Base-by-base conservation (phyloP, 805 yeast genomes). In the Metschnikowia drakensbergensis region DNA sequence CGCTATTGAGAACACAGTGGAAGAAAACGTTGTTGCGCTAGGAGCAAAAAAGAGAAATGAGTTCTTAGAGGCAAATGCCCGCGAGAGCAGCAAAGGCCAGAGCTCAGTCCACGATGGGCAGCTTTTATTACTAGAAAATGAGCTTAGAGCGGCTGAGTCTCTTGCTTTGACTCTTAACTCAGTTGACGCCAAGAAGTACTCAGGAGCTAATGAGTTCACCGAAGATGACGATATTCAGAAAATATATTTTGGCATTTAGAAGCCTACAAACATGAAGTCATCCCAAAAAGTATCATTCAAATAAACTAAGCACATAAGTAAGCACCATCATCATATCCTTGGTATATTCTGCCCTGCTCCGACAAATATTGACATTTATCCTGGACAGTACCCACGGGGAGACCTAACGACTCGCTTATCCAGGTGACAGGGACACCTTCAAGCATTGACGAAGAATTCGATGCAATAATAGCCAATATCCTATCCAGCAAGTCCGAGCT, bases 1-100 rank as follows among this genome's bases (percentile, higher is more conserved):
- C 69, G 83, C 86, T 25, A 85, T 91, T 48, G 80, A 79, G 48
- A 83, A 84, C 36, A 82, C 96, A 0, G 96, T 94, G 11, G 99
- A 94, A 64, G 96, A 92, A 61, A 84, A 88, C 39, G 87, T 94
- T 40, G 79, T 88, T 31, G 66, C 80, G n/a, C 63, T 86, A 46
- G 77, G 89, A 0, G 81, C 90, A 0, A 75, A 79, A 50, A 82
- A 80, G 55, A 69, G 94, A 42, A 55, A 83, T 10, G 71, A 71
- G 49, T 72, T 71, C 54, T 59, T 67, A 42, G 37, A 35, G 41
- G 58, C 59, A 4, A 55, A 54, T 30, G 54, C 53, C n/a, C 43
- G 46, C 25, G 57, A 48, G 36, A 42, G 42, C 37, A 33, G 23
- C 32, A 30, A 25, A 7, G 31, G 29, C n/a, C 22, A 34, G 5